Conservation (phyloP, 1,284 basidiomycete genomes). For the Pascua guehoae region DNA sequence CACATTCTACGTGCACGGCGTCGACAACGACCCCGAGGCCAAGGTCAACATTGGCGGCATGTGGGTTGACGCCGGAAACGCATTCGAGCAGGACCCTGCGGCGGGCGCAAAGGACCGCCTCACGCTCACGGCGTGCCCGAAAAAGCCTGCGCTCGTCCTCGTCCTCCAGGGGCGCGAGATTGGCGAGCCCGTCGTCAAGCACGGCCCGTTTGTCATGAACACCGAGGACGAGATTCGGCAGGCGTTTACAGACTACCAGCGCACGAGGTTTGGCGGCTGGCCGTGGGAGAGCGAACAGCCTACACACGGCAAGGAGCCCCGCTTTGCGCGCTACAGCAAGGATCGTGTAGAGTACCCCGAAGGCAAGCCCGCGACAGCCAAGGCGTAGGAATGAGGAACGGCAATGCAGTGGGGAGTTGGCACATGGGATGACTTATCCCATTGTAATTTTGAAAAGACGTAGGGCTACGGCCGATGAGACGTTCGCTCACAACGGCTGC, state of each 20-base stretch:
- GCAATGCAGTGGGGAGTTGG: no score
- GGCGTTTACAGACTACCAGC: conserved; percentile 14
- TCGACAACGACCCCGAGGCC: background rate
- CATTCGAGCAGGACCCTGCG: conserved; percentile 1
- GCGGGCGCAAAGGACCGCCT: conserved; percentile 1
- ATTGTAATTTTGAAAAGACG: no score
- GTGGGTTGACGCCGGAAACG: conserved; percentile 5
- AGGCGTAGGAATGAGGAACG: no score
- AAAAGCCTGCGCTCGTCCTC: conserved; percentile 6
- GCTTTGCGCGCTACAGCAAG: conserved; percentile 14
- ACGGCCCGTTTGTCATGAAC: conserved; percentile 22
- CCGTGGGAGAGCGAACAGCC: conserved; percentile 7
- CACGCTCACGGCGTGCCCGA: conserved; percentile 4
- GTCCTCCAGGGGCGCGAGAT: conserved; percentile 16
- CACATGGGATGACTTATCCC: no score
- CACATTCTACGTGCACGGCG: conserved; percentile 16
- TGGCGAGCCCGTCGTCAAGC: conserved; percentile 17
- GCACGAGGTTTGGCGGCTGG: conserved; percentile 14
- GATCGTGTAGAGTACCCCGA: conserved; percentile 12
- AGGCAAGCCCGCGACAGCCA: background rate
- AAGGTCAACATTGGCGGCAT: conserved; percentile 12
- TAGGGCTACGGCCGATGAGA: no score
- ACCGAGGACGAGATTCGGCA: conserved; percentile 15
- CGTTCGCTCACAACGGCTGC: no score
- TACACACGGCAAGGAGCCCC: conserved; percentile 1